Evolutionary conservation across 2,329 filamentous ascomycete genomes (phyloP).

Genomic region (Phaeophleospora eucalypticola): DNA sequence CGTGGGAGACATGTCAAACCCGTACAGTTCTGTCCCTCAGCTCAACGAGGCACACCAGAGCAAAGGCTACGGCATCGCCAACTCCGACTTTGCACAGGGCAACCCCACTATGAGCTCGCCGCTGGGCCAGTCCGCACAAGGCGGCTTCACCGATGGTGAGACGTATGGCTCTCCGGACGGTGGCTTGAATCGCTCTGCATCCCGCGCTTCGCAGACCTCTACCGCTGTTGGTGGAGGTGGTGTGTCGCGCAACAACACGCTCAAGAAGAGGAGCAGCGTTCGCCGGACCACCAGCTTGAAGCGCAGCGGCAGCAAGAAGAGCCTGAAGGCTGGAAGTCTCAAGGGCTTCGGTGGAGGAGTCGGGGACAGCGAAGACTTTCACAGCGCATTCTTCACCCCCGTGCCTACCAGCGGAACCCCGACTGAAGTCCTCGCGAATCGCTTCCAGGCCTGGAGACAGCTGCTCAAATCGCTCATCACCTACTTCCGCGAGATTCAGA

Average conservation of each 20-base stretch:
- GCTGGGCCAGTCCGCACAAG: conserved; percentile 31
- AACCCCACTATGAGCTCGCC: conserved; percentile 35
- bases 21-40: conserved; percentile 38
- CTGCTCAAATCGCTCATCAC: conserved; percentile 89
- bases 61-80: conserved; percentile 11
- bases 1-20: conserved; percentile 19
- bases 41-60: conserved; percentile 34
- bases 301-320: conserved; percentile 74
- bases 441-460: conserved; percentile 96
- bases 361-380: conserved; percentile 61
- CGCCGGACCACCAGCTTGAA: conserved; percentile 69
- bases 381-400: conserved; percentile 85
- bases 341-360: conserved; percentile 60
- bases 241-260: conserved; percentile 63
- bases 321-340: conserved; percentile 81
- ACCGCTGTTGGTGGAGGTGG: conserved; percentile 40
- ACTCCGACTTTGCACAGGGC: conserved; percentile 39
- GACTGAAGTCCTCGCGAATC: conserved; percentile 78
- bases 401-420: conserved; percentile 83
- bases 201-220: conserved; percentile 42
- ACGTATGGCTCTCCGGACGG: conserved; percentile 58
- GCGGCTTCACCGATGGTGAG: conserved; percentile 51
- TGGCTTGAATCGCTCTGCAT: conserved; percentile 58
- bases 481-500: conserved; percentile 89
- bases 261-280: conserved; percentile 84